A percentile compares a stretch with the other conserved stretches of the same genome.
Conservation (phyloP, 129 eudicot genomes). For the Flaveria ramosissima region DNA sequence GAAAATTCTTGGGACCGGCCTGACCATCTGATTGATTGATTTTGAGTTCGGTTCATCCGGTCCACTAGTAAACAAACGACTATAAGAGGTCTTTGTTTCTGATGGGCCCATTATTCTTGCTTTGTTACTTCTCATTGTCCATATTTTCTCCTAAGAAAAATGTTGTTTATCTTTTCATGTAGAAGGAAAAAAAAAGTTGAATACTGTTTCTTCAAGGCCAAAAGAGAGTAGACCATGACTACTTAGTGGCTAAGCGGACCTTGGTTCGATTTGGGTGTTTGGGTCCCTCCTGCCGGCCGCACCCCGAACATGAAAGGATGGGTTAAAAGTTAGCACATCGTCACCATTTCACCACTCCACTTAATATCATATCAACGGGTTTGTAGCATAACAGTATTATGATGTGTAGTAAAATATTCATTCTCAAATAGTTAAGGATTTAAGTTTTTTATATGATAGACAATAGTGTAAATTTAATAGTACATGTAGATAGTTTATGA, state of each 20-base stretch:
- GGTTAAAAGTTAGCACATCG: constrained; percentile 46
- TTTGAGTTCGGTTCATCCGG: not conserved
- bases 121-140: not conserved
- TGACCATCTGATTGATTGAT: too few species aligned
- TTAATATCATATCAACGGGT: not conserved
- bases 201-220: not conserved
- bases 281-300: constrained; percentile 41
- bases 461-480: too few species aligned
- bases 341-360: not conserved
- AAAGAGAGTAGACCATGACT: constrained; percentile 8
- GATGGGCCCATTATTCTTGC: not conserved
- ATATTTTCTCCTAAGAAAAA: not conserved
- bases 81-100: too few species aligned
- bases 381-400: too few species aligned
- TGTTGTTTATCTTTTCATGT: not conserved
- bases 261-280: constrained; percentile 30
- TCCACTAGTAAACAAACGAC: not conserved
- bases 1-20: too few species aligned
- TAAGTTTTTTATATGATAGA: too few species aligned
- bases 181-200: not conserved
- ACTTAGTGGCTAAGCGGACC: constrained; percentile 48
- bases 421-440: too few species aligned
- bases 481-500: too few species aligned
- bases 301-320: constrained; percentile 58
- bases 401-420: too few species aligned